Evolutionary conservation across 2,329 filamentous ascomycete species (phyloP), one percentile per base, ranked within the genome.

Genomic region (Ilyonectria mors-panacis): DNA sequence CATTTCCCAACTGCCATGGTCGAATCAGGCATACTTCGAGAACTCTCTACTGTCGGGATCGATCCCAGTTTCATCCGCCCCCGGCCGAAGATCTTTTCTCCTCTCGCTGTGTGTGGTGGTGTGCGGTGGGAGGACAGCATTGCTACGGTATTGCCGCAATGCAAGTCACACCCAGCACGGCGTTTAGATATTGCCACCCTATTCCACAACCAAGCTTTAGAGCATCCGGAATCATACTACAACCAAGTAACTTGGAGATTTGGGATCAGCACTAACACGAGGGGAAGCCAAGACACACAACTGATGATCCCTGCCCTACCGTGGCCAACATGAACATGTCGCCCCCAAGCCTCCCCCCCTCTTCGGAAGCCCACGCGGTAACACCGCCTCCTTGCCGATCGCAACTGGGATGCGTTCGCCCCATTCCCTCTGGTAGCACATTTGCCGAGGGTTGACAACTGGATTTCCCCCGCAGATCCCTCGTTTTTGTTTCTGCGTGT

Each of bases 11-110:
- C 42, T 45, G 23, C 19, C 33, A 26, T 15, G 57, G 47, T 60
- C 51, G n/a, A 56, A 65, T 65, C 65, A 59, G 66, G 66, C 63
- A 68, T 51, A 39, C 21, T 68, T 68, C 66, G 66, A 68, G 66
- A 68, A 53, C 48, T 42, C 21, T 63, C 53, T 45, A 37, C 21
- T 63, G 45, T 45, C 30, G 44, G 56, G 57, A 37, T 53, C n/a
- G 42, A 39, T 19, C 12, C 48, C 56, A 39, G 28, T 19, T 48
- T 44, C 42, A 47, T 57, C 48, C 33, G n/a, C n/a, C 35, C 26
- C 58, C 47, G 47, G 47, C 58, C 47, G 48, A 15, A 47, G n/a
- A 50, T 42, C 48, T n/a, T 21, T 13, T 2, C 47, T 53, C 50
- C 50, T 54, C 21, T 23, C 57, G 42, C 19, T 15, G n/a, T 19